phyloP scores from a whole-genome alignment of 177 flowering plant species.

The Vitis hybrid region DNA sequence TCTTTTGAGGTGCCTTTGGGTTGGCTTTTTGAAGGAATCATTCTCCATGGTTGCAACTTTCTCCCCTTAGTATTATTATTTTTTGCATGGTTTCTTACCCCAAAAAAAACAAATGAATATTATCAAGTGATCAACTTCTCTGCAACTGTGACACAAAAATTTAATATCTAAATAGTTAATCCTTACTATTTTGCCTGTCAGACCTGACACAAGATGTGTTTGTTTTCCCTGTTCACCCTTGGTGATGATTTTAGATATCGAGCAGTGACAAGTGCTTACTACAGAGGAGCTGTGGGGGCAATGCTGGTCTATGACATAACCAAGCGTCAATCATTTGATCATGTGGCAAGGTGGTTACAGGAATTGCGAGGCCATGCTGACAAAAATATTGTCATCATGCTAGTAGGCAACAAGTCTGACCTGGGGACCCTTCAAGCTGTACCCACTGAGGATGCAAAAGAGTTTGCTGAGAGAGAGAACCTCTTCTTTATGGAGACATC shows the following conservation, averaged over 20 bases:
- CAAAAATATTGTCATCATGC: constrained; percentile 50
- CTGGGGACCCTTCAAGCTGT: constrained; percentile 39
- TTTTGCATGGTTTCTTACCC: no score
- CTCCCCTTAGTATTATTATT: no score
- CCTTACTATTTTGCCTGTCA: neutral
- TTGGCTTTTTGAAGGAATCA: no score
- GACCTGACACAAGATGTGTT: neutral
- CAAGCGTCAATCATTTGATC: constrained; percentile 49
- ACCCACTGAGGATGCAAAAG: constrained; percentile 51
- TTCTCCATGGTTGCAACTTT: no score
- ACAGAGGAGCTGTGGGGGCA: constrained; percentile 57
- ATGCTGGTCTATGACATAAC: constrained; percentile 55
- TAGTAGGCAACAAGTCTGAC: constrained; percentile 50
- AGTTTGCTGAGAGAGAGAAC: constrained; percentile 44
- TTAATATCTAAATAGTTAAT: no score
- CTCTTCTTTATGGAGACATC: constrained; percentile 55
- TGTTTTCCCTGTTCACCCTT: neutral
- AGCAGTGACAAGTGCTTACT: constrained; percentile 56
- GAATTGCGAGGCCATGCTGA: constrained; percentile 50
- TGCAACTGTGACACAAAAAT: no score
- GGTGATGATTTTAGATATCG: constrained; percentile 32
- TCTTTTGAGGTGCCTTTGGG: no score
- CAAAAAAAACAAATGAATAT: no score
- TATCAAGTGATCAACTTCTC: no score
- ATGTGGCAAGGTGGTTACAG: constrained; percentile 50